These are phyloP conservation scores for Cinnamomum chago DNA, from an alignment of 164 flowering plant genomes.

Conservation along the genomic window DNA sequence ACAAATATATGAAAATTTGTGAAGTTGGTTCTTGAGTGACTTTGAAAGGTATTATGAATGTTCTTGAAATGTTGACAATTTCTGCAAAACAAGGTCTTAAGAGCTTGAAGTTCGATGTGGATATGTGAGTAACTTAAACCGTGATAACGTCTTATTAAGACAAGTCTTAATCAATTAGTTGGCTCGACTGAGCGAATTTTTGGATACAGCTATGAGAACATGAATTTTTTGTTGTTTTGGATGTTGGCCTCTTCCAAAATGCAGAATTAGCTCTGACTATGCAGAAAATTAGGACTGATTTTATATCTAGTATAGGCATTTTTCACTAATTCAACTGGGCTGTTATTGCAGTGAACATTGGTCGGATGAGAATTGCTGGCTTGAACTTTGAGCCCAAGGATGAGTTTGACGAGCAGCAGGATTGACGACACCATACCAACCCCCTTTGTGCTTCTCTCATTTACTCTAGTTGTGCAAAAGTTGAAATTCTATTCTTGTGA, in stretches of 20 bases:
- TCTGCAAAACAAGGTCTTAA: not conserved
- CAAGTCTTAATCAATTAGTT: too few species aligned
- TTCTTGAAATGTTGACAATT: not conserved
- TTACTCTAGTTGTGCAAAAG: not conserved
- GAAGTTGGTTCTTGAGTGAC: not conserved
- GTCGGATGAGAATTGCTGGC: constrained; percentile 67
- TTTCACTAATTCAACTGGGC: not conserved
- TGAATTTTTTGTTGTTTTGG: not conserved
- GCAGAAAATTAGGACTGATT: not conserved
- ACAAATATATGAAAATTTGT: not conserved
- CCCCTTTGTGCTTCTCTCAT: not conserved
- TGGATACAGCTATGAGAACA: not conserved
- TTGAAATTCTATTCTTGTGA: not conserved
- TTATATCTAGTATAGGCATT: not conserved
- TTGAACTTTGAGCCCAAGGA: constrained; percentile 53
- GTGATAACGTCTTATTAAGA: too few species aligned
- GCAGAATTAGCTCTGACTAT: too few species aligned
- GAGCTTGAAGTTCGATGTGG: too few species aligned
- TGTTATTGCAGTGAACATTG: constrained; percentile 63
- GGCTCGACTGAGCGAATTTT: not conserved
- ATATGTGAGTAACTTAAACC: too few species aligned
- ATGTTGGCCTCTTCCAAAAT: too few species aligned
- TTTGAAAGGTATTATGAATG: not conserved
- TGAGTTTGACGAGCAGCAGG: constrained; percentile 14
- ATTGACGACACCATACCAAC: not conserved